Evolutionary conservation across 225 moss, liverwort and hornwort species (phyloP), one percentile per base, ranked within the genome.

Genomic region (Straminergon stramineum): DNA sequence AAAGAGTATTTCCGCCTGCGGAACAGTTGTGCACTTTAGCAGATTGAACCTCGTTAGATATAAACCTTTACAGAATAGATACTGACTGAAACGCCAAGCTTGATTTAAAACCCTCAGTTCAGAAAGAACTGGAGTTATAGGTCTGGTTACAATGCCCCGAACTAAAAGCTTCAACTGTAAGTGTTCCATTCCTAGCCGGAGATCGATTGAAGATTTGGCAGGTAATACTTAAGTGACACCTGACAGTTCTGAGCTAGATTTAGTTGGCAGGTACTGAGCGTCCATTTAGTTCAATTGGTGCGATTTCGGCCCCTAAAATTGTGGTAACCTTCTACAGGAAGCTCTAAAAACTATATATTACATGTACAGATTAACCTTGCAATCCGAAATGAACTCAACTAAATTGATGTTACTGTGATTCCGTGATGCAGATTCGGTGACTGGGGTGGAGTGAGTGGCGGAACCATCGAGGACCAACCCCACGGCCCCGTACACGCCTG

Each of bases 401-500:
- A n/a, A 56, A 56, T 16, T 79, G 39, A 24, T 68, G 53, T 37
- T 68, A 3, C 13, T 68, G n/a, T 84, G 83, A 12, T 66, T 11
- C 11, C 11, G 7, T 83, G 48, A 9, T 70, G 28, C 79, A 87
- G 89, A 37, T 84, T 88, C 32, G 93, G 91, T 5, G 93, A 91
- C 20, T 82, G 24, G 34, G 93, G 91, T 8, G 91, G 87, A 9
- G 1, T 15, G 9, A 84, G 88, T 10, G 11, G 45, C 1, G 91
- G 93, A 26, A 89, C 87, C 10, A 5, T 93, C 20, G 93, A 93
- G 83, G 90, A 91, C 80, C 60, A 84, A 41, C 91, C 93, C 28
- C 93, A 93, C 11, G 91, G 93, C 28, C 61, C 93, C 5, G 18
- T 93, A 1, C 91, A 93, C 61, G 75, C 73, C 13, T 93, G 93